phyloP scores from a whole-genome alignment of 1,284 basidiomycete species.

The Mrakiaceae sp. region DNA sequence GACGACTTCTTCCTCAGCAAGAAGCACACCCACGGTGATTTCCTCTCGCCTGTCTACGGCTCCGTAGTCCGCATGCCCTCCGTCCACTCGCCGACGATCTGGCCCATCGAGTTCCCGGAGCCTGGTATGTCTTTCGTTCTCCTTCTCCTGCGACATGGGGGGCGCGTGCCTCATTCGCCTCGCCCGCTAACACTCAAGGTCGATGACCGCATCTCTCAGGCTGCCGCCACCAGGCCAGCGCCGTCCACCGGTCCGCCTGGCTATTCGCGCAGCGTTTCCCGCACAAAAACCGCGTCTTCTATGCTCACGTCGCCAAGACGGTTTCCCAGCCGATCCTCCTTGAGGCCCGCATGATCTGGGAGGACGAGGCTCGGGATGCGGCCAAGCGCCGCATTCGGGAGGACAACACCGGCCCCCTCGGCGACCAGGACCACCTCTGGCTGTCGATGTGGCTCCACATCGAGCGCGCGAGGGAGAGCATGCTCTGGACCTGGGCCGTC shows the following conservation, averaged over 20 bases:
- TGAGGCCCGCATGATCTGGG: conserved; percentile 9
- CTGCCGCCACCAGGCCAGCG: conserved; percentile 16
- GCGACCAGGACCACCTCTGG: conserved; percentile 11
- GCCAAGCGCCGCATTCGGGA: conserved; percentile 10
- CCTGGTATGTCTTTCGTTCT: not conserved
- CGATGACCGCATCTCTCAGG: not conserved
- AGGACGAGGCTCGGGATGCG: not conserved
- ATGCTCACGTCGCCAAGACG: conserved; percentile 13
- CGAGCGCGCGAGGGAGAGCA: conserved; percentile 15
- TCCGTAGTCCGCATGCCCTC: not conserved
- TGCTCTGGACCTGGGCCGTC: conserved; percentile 15
- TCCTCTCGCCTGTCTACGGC: conserved; percentile 1
- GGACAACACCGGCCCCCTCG: not conserved
- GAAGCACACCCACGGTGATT: not conserved
- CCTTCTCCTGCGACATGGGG: not conserved
- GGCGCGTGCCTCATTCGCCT: not conserved
- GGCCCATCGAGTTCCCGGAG: not conserved
- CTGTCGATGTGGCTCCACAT: conserved; percentile 5
- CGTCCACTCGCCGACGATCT: not conserved
- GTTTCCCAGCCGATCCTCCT: conserved; percentile 3
- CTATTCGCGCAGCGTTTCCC: conserved; percentile 1
- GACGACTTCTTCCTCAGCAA: conserved; percentile 24
- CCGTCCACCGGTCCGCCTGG: conserved; percentile 13
- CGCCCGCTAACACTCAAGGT: not conserved
- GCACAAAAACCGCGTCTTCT: not conserved